A percentile compares a stretch with the other conserved stretches of the same genome.
phyloP scores from a whole-genome alignment of 805 yeast species.

The Ogataea ramenticola region DNA sequence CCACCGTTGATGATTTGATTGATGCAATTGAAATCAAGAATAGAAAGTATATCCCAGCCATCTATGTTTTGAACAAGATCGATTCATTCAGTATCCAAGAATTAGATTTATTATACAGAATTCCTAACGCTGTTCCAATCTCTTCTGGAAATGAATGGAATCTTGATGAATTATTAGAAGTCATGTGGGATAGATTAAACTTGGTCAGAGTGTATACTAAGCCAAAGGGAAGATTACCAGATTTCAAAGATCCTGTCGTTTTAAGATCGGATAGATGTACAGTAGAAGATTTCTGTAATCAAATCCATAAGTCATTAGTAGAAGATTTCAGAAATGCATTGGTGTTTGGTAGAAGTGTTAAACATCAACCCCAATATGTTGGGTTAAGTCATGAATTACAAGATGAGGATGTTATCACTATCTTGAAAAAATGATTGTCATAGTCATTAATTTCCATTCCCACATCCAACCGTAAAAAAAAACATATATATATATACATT shows the following conservation, averaged over 20 bases:
- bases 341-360: constrained; percentile 90
- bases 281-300: constrained; percentile 93
- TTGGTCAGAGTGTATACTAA: constrained; percentile 95
- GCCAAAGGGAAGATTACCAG: constrained; percentile 93
- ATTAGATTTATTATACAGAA: constrained; percentile 79
- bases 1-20: constrained; percentile 93
- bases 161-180: constrained; percentile 84
- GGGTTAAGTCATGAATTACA: constrained; percentile 77
- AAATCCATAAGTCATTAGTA: constrained; percentile 89
- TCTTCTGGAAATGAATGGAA: constrained; percentile 97
- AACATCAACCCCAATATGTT: constrained; percentile 96
- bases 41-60: constrained; percentile 91
- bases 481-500: not conserved
- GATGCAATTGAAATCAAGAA: constrained; percentile 88
- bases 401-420: constrained; percentile 97
- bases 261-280: constrained; percentile 73
- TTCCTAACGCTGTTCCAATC: constrained; percentile 96
- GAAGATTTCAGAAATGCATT: constrained; percentile 90
- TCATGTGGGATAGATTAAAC: constrained; percentile 91
- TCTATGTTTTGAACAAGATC: constrained; percentile 91
- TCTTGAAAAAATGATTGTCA: constrained; percentile 52
- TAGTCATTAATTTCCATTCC: too few relatives aligned
- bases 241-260: constrained; percentile 92
- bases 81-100: constrained; percentile 94
- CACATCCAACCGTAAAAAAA: not conserved